A percentile compares a stretch with the other conserved stretches of the same genome.
Conservation (phyloP, 2,329 filamentous ascomycete genomes). For the Xylariales sp. region DNA sequence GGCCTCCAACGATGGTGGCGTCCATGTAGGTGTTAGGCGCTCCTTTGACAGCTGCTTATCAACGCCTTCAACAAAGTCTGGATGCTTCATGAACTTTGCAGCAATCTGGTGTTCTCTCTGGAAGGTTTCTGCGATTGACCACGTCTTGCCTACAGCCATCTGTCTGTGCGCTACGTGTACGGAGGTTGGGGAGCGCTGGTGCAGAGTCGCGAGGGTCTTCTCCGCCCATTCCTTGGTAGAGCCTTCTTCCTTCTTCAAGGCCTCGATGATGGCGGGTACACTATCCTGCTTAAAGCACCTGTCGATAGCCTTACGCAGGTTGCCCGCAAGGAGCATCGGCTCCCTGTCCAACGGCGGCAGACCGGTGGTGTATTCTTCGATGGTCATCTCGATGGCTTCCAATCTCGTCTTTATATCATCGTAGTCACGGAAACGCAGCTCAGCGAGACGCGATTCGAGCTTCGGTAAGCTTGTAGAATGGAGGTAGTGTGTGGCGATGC, state of each 20-base stretch:
- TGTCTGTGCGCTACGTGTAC: conserved; percentile 81
- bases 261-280: conserved; percentile 65
- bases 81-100: conserved; percentile 81
- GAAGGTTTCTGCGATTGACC: conserved; percentile 84
- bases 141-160: conserved; percentile 69
- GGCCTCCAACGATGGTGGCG: conserved; percentile 67
- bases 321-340: conserved; percentile 62
- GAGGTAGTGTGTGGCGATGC: conserved; percentile 92
- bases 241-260: conserved; percentile 54
- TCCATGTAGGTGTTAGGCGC: conserved; percentile 62
- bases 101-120: conserved; percentile 82
- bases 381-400: conserved; percentile 74
- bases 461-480: conserved; percentile 82
- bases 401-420: conserved; percentile 60
- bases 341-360: conserved; percentile 64
- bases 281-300: conserved; percentile 68
- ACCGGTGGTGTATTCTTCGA: conserved; percentile 87
- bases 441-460: conserved; percentile 80
- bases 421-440: conserved; percentile 83
- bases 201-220: conserved; percentile 70
- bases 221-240: conserved; percentile 69
- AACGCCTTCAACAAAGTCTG: conserved; percentile 92
- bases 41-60: conserved; percentile 64
- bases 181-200: conserved; percentile 76
- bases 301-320: conserved; percentile 77